These are phyloP conservation scores for Starmerella asiatica DNA, from an alignment of 805 yeast genomes.

Conservation along the genomic window DNA sequence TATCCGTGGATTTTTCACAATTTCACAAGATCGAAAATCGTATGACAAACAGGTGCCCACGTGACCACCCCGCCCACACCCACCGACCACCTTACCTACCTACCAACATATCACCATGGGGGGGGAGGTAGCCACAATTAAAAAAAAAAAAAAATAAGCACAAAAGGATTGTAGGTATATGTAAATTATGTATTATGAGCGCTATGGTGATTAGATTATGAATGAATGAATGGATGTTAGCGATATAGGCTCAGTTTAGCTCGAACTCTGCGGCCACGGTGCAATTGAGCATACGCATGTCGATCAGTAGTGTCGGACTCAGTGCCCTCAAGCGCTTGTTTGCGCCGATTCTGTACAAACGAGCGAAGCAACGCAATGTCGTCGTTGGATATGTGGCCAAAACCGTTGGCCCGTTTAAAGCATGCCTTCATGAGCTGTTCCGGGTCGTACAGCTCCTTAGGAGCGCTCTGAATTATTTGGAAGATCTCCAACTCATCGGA, in stretches of 20 bases:
- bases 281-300: slow-evolving; percentile 21
- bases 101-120: no score
- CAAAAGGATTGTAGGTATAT: not conserved
- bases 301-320: slow-evolving; percentile 18
- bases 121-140: no score
- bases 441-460: slow-evolving; percentile 42
- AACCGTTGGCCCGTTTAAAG: slow-evolving; percentile 57
- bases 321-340: slow-evolving; percentile 9
- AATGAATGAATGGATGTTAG: not conserved
- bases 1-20: not conserved
- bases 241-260: slow-evolving; percentile 20
- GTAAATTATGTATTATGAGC: not conserved
- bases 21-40: not conserved
- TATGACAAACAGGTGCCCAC: not conserved
- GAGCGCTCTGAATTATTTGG: slow-evolving; percentile 73
- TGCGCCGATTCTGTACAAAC: slow-evolving; percentile 46
- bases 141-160: no score
- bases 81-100: not conserved
- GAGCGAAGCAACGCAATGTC: slow-evolving; percentile 67
- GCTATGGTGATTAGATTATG: not conserved
- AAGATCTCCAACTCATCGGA: slow-evolving; percentile 50
- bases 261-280: slow-evolving; percentile 22
- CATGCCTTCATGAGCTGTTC: slow-evolving; percentile 57
- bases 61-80: not conserved
- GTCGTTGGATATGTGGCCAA: slow-evolving; percentile 65